Percentiles rank a stretch among this genome's conserved stretches.
Conservation (phyloP, 1,139 yeast genomes). For the Starmera stellimalicola region DNA sequence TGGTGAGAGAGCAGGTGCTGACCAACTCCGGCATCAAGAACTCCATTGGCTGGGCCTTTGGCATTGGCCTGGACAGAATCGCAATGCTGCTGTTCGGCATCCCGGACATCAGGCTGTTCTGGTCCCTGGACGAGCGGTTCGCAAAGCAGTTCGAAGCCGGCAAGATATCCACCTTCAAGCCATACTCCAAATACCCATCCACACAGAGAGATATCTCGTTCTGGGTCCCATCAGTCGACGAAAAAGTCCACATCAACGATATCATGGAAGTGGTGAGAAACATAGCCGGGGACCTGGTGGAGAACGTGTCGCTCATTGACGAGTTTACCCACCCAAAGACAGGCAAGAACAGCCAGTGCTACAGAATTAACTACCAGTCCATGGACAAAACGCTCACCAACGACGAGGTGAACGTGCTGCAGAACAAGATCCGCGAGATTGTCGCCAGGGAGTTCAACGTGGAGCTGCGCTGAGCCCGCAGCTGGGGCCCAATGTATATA, state of each 20-base stretch:
- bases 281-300: conserved; percentile 82
- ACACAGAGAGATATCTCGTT: conserved; percentile 82
- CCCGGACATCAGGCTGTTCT: conserved; percentile 89
- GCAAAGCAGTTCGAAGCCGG: conserved; percentile 59
- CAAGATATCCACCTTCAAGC: conserved; percentile 62
- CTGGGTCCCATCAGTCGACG: conserved; percentile 54
- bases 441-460: conserved; percentile 46
- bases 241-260: conserved; percentile 64
- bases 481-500: background rate
- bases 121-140: conserved; percentile 83
- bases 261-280: conserved; percentile 87
- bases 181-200: conserved; percentile 89
- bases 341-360: conserved; percentile 68
- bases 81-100: conserved; percentile 94
- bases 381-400: conserved; percentile 90
- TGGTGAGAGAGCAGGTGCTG: conserved; percentile 72
- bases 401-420: conserved; percentile 66
- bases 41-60: conserved; percentile 95
- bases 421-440: conserved; percentile 49
- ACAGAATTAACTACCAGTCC: conserved; percentile 84
- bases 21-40: conserved; percentile 59
- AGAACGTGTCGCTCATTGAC: conserved; percentile 72
- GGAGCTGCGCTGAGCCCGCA: conserved; percentile 32
- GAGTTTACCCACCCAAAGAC: conserved; percentile 83
- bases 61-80: conserved; percentile 88